Evolutionary conservation across 306 rosid genomes (phyloP).

Genomic region (Crotalaria pallida): DNA sequence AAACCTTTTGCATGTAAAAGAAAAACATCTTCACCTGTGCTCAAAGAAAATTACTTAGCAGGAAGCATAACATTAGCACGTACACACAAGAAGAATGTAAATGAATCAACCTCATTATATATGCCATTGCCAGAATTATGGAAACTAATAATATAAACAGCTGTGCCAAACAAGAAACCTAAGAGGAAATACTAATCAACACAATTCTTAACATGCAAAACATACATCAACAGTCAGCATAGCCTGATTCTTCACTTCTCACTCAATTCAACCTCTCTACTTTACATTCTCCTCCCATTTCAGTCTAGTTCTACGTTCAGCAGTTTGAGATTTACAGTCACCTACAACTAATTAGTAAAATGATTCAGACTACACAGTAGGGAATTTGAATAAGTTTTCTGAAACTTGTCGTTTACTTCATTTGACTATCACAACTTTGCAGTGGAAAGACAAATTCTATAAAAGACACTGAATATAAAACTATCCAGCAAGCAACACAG

Average conservation of each 20-base stretch:
- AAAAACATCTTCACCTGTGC: not conserved
- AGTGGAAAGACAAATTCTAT: slow-evolving; percentile 3
- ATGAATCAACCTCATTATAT: not conserved
- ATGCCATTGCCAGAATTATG: not conserved
- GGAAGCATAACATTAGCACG: not conserved
- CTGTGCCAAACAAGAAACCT: not conserved
- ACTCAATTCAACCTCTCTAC: not conserved
- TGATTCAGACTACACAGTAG: not conserved
- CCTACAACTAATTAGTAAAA: slow-evolving; percentile 3
- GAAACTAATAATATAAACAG: not conserved
- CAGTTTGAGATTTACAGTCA: not conserved
- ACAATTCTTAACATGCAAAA: not conserved
- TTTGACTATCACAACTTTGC: not conserved
- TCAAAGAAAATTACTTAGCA: not conserved
- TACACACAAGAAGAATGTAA: not conserved
- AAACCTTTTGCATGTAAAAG: slow-evolving; percentile 9
- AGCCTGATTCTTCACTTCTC: not conserved
- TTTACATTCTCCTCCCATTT: not conserved
- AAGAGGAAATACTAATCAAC: not conserved
- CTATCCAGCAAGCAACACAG: not conserved
- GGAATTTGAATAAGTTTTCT: slow-evolving; percentile 6
- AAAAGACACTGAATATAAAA: not conserved
- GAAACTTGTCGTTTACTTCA: not conserved
- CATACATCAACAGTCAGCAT: not conserved
- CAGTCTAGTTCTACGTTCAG: not conserved